These are phyloP conservation scores for Xylaria sp. DNA, from an alignment of 2,329 filamentous ascomycete species.

Conservation along the genomic window DNA sequence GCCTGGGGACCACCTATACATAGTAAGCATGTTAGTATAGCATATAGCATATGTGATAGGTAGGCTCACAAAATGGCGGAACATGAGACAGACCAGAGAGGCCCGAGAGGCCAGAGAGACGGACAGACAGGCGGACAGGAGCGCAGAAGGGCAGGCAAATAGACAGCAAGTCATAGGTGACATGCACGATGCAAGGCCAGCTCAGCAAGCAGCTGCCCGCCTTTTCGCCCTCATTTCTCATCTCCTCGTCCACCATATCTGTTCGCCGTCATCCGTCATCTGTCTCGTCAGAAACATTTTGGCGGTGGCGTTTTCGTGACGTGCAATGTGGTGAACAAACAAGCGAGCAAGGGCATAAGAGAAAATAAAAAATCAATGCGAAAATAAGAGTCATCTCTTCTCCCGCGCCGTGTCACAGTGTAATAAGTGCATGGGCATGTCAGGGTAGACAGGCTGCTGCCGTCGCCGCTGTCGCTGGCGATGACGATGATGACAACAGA, in stretches of 20 bases:
- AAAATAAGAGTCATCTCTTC: background rate
- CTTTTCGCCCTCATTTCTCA: slow-evolving; percentile 27
- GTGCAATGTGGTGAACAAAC: slow-evolving; percentile 10
- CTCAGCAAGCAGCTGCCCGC: slow-evolving; percentile 40
- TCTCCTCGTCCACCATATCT: slow-evolving; percentile 3
- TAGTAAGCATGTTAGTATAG: background rate
- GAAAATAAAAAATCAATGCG: background rate
- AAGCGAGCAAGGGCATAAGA: background rate
- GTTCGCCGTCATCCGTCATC: slow-evolving; percentile 5
- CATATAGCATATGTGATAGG: background rate
- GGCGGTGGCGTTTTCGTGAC: slow-evolving; percentile 32
- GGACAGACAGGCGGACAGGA: slow-evolving; percentile 5
- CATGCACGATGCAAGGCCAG: slow-evolving; percentile 48
- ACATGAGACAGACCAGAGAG: slow-evolving; percentile 7
- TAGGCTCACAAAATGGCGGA: slow-evolving; percentile 21
- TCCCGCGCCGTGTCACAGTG: background rate
- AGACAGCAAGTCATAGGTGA: slow-evolving; percentile 38
- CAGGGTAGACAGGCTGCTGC: background rate
- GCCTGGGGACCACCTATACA: slow-evolving; percentile 17
- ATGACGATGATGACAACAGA: background rate
- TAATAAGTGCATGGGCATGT: background rate
- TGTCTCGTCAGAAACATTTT: slow-evolving; percentile 27
- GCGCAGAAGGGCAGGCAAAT: background rate
- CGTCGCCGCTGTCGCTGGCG: background rate
- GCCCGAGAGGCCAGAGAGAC: background rate